Evolutionary conservation across 106 monocot species (phyloP), one percentile per base, ranked within the genome.

Genomic region (Allium sativum): DNA sequence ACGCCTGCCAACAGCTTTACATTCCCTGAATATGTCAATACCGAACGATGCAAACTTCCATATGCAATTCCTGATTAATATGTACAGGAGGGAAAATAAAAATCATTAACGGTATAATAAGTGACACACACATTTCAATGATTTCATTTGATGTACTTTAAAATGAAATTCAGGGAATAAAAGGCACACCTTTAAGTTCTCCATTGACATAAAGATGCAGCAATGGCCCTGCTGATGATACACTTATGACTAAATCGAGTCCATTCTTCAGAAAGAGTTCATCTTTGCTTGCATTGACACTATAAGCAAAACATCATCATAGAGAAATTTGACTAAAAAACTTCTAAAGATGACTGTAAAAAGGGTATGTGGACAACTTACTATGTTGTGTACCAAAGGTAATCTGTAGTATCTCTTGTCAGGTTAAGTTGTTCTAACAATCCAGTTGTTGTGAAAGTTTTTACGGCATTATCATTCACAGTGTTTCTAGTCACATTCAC

Each of bases 371-470:
- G 17, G 11, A 17, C 40, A 59, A 84, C 96, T 88, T 56, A 98
- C 96, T 85, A 77, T 55, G 91, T 91, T 15, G 88, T 92, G 74
- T 98, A 98, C 96, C 91, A 98, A 40, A 98, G 72, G 51, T 98
- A 98, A 70, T 98, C 96, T 55, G 96, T 82, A 63, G 67, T 60
- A 78, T 98, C 96, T 75, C 96, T 80, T 22, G 96, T 98, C 56
- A 88, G 57, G 76, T 83, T 83, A 44, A 98, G 69, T 53, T 98
- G 96, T 56, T 98, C 96, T 60, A 84, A 55, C 53, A 98, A 56
- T 12, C 91, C 96, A 55, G 68, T 67, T 42, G 73, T 76, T 52
- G 88, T 77, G 43, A 92, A 91, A 52, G 16, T 53, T 68, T 41
- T 80, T 82, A 54, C 78, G 64, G 18, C 68, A 91, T 73, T 92